Base-by-base conservation (phyloP, 202 grass and related monocot genomes). In the Hordeum pubiflorum region DNA sequence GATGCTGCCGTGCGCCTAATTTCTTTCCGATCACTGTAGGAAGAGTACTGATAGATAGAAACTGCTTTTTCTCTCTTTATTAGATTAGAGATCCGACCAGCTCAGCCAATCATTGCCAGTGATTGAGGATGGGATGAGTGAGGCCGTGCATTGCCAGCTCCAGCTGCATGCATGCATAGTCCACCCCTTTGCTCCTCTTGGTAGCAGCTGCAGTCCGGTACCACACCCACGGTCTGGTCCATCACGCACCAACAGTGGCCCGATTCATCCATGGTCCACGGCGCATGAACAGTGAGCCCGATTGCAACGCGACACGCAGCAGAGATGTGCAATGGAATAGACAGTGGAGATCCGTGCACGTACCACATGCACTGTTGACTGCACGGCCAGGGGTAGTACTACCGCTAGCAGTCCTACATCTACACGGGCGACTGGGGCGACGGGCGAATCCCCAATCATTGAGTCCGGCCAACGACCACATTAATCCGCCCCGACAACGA, bases 391-490 rank as follows among this genome's bases (percentile, higher is more conserved):
- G 31, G 31, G 31, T 5, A 32, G 29, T 31, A 31, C 29, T 4
- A 26, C 24, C 1, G 24, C 24, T 26, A 29, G 27, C 2, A 29
- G 27, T 29, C 31, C 31, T 32, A 32, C 31, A 32, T 32, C 31
- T 84, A 63, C 84, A 82, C 70, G 68, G 59, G 59, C 59, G 3
- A 62, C 24, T 65, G 62, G 29, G 17, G 63, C 37, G 52, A 50
- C 38, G 72, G 31, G 31, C 4, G 31, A 73, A 75, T 56, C 74
- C 67, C 61, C 78, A 91, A 91, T 82, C 84, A 89, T 92, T 84
- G 79, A 75, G 46, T 76, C 77, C 27, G 31, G 82, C 87, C 81
- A 89, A 67, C 90, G 63, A 63, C 81, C 78, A 46, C 87, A 87
- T 92, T 87, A 66, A 89, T 87, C 56, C 72, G 43, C 31, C 31